phyloP scores from a whole-genome alignment of 2,329 filamentous ascomycete species.

The Alternaria infectoria region DNA sequence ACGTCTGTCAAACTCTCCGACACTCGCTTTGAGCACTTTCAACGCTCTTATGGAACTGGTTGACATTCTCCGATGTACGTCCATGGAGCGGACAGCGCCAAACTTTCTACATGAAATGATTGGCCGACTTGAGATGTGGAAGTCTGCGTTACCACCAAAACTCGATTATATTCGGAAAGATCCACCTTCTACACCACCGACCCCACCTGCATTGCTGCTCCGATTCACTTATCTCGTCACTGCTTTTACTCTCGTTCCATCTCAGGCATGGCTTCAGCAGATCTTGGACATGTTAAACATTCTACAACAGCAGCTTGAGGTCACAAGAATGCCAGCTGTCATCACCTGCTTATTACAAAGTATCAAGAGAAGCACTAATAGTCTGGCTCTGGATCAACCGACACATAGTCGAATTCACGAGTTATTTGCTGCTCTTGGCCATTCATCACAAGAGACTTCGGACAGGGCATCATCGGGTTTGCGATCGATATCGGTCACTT shows the following conservation, averaged over 20 bases:
- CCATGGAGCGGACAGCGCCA: slow-evolving; percentile 19
- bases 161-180: slow-evolving; percentile 32
- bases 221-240: slow-evolving; percentile 35
- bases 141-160: slow-evolving; percentile 29
- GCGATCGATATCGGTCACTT: neutral
- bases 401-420: slow-evolving; percentile 19
- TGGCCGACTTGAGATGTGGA: slow-evolving; percentile 49
- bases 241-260: slow-evolving; percentile 26
- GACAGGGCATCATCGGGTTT: neutral
- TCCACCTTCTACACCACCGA: slow-evolving; percentile 20
- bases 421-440: slow-evolving; percentile 16
- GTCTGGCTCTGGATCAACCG: slow-evolving; percentile 15
- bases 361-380: slow-evolving; percentile 16
- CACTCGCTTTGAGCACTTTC: slow-evolving; percentile 59
- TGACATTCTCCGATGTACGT: slow-evolving; percentile 26
- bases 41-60: slow-evolving; percentile 55
- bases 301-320: slow-evolving; percentile 29
- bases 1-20: slow-evolving; percentile 27
- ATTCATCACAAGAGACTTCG: slow-evolving; percentile 5
- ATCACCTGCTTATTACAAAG: slow-evolving; percentile 29
- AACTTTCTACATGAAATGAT: slow-evolving; percentile 45
- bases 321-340: slow-evolving; percentile 33
- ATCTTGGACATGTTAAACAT: slow-evolving; percentile 28
- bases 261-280: slow-evolving; percentile 24
- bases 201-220: slow-evolving; percentile 36